These are phyloP conservation scores for Auxenochlorella protothecoides DNA, from an alignment of 139 green algal genomes.

Conservation along the genomic window DNA sequence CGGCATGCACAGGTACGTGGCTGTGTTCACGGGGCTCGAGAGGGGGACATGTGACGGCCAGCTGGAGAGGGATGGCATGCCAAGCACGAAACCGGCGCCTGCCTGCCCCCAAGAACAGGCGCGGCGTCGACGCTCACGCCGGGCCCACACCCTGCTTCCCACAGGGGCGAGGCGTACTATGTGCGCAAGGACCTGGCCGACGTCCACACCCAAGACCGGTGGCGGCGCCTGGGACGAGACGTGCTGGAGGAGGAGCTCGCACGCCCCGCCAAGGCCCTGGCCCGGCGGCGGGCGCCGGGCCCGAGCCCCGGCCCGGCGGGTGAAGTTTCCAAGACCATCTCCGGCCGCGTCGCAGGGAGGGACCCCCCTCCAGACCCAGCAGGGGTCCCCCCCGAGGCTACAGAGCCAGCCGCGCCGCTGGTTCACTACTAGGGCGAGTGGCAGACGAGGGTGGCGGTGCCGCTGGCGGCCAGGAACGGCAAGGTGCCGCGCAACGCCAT, in stretches of 20 bases:
- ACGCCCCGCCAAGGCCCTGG: constrained; percentile 38
- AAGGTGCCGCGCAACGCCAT: constrained; percentile 68
- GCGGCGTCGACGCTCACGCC: neutral
- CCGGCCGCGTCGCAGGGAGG: too few relatives aligned
- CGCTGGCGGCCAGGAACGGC: constrained; percentile 43
- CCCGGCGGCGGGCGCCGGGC: neutral
- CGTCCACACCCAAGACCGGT: constrained; percentile 58
- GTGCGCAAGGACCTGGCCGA: constrained; percentile 37
- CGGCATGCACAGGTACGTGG: constrained; percentile 43
- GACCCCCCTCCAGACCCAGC: too few relatives aligned
- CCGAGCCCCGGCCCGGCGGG: neutral
- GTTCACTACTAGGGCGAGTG: constrained; percentile 63
- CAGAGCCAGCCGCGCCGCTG: neutral
- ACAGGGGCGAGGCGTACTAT: constrained; percentile 60
- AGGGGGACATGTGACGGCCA: too few relatives aligned
- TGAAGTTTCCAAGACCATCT: neutral
- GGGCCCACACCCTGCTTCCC: neutral
- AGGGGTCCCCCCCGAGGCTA: too few relatives aligned
- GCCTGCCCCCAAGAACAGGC: too few relatives aligned
- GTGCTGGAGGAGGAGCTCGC: constrained; percentile 42
- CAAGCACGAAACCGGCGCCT: too few relatives aligned
- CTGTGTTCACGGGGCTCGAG: neutral
- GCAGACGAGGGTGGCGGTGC: constrained; percentile 58
- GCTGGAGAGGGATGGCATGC: too few relatives aligned
- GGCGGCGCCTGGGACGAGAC: constrained; percentile 48